These are phyloP conservation scores for Plasmodium inui DNA, from an alignment of 169 alveolate genomes.

Conservation along the genomic window DNA sequence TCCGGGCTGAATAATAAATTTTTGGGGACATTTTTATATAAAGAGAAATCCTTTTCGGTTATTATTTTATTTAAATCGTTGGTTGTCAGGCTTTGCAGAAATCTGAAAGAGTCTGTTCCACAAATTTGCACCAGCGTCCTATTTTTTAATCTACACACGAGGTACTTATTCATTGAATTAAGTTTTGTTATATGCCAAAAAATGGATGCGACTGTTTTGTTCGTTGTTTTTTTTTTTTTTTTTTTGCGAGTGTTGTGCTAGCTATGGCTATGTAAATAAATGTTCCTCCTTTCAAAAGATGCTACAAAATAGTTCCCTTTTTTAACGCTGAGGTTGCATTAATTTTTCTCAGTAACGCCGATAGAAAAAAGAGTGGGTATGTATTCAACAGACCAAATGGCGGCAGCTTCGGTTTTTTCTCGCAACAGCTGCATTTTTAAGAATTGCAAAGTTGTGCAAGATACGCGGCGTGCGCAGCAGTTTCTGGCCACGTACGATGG, in stretches of 20 bases:
- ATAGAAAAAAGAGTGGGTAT: background rate
- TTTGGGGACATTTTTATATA: constrained; percentile 33
- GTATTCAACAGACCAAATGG: background rate
- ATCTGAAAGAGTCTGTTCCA: constrained; percentile 80
- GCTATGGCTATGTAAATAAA: background rate
- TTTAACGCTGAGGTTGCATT: background rate
- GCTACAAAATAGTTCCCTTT: background rate
- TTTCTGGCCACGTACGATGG: background rate
- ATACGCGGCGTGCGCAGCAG: background rate
- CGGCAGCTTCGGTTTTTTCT: background rate
- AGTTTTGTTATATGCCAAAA: background rate
- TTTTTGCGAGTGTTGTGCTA: background rate
- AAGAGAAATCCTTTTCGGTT: constrained; percentile 20
- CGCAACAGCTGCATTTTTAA: background rate
- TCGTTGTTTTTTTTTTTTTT: background rate
- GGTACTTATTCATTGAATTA: constrained; percentile 49
- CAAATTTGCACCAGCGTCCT: constrained; percentile 76
- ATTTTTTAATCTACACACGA: constrained; percentile 65
- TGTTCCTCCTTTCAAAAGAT: background rate
- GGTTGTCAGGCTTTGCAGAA: constrained; percentile 82
- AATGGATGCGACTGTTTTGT: background rate
- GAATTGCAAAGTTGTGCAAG: background rate
- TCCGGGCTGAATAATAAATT: constrained; percentile 23
- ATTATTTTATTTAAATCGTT: constrained; percentile 76
- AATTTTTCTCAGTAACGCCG: background rate